Evolutionary conservation across 139 green algal species (phyloP), one percentile per base, ranked within the genome.

Genomic region (Picochlorum costavermella): DNA sequence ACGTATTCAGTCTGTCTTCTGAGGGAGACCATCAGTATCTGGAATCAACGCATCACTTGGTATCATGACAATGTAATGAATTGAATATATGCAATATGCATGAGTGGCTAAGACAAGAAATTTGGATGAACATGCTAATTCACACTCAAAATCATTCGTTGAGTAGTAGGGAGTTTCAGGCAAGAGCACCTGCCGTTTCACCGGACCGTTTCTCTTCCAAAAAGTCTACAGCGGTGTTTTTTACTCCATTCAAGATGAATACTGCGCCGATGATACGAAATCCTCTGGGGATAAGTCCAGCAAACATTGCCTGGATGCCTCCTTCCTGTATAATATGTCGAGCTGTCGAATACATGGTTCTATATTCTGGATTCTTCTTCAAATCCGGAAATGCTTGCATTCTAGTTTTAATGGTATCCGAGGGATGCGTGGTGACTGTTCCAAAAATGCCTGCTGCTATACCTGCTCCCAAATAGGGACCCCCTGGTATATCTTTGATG

Each of bases 391-490:
- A 73, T n/a, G 72, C 68, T 68, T 81, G 87, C 84, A 93, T 90
- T 12, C 82, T 72, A 3, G 88, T 95, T 73, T 95, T 95, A 50
- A 88, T 81, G 0, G 89, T 96, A 77, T 96, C 89, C 63, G 88
- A 83, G 3, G 89, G 89, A 48, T 96, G 89, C 2, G 85, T 91
- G 23, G 70, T 65, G 1, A 80, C 61, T 0, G 88, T 79, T 6
- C 76, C 89, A 53, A 91, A 78, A 8, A 92, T 66, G 4, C 89
- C 89, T 14, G 79, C 78, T 3, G 69, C 67, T 3, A 94, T 28
- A 25, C 89, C 89, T 8, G 80, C 65, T 6, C 82, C 29, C 1
- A 82, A 37, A 37, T 88, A 64, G 2, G 79, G 68, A 3, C 67
- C 75, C 10, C 76, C 76, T 53, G 83, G 69, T 11, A 70, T 12